A percentile compares a stretch with the other conserved stretches of the same genome.
Conservation (phyloP, 768 basidiomycete species). For the Boletus rubropictus region DNA sequence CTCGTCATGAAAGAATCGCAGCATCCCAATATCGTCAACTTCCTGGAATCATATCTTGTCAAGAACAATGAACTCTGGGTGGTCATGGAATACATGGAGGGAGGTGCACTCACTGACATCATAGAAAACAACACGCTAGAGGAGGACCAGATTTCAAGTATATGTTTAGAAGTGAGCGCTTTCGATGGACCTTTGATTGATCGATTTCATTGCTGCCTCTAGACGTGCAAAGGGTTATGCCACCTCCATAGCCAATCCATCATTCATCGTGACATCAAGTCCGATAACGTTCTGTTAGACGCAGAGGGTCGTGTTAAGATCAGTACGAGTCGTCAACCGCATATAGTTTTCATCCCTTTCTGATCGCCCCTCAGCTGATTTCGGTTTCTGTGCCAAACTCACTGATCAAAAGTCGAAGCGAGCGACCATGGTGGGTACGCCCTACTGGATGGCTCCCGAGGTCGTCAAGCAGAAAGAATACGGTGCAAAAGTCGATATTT, state of each 20-base stretch:
- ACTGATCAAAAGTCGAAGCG: constrained; percentile 96
- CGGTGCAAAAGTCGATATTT: constrained; percentile 93
- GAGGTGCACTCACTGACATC: constrained; percentile 93
- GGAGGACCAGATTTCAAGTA: constrained; percentile 92
- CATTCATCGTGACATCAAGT: constrained; percentile 97
- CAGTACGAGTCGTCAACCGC: constrained; percentile 51
- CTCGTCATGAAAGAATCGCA: constrained; percentile 98
- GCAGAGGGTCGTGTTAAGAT: constrained; percentile 93
- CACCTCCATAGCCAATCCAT: constrained; percentile 92
- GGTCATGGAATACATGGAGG: constrained; percentile 99
- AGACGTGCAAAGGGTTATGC: constrained; percentile 94
- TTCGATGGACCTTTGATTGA: background rate
- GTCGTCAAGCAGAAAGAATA: constrained; percentile 97
- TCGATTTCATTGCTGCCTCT: constrained; percentile 2
- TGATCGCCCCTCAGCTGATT: constrained; percentile 65
- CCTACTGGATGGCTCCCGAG: constrained; percentile 99
- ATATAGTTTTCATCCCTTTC: background rate
- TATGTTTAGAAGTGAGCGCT: constrained; percentile 75
- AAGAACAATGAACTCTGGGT: constrained; percentile 91
- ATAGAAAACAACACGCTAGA: constrained; percentile 95
- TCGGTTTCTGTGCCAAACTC: constrained; percentile 94
- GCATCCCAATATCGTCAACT: constrained; percentile 97
- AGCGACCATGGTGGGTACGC: constrained; percentile 97
- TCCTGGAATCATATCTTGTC: constrained; percentile 84
- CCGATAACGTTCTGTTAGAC: constrained; percentile 92